phyloP scores from a whole-genome alignment of 768 basidiomycete species.

The Mycena kentingensis region DNA sequence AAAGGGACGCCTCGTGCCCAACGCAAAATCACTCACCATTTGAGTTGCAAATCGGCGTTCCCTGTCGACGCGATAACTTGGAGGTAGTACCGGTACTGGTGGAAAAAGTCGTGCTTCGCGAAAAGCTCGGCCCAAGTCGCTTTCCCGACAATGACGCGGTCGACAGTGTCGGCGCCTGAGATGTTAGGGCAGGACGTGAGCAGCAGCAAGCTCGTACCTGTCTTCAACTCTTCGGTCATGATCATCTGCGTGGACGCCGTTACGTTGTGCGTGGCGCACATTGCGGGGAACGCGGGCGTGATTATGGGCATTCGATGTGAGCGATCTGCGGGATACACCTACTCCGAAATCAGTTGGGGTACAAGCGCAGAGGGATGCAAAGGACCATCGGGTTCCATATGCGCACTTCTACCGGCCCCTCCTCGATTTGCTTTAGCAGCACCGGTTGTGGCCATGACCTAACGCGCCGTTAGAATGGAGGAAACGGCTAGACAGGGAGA shows the following conservation, averaged over 20 bases:
- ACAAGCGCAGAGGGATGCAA: background rate
- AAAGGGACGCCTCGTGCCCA: background rate
- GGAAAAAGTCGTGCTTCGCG: constrained; percentile 93
- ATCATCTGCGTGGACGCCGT: constrained; percentile 93
- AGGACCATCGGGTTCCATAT: constrained; percentile 96
- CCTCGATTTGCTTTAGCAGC: constrained; percentile 92
- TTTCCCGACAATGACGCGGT: constrained; percentile 80
- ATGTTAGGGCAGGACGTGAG: background rate
- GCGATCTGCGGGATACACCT: constrained; percentile 89
- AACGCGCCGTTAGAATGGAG: constrained; percentile 13
- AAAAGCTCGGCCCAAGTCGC: constrained; percentile 92
- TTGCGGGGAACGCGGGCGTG: constrained; percentile 96
- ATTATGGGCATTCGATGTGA: constrained; percentile 99
- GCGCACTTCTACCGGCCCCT: constrained; percentile 87
- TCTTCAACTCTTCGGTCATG: constrained; percentile 59
- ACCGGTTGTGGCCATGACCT: constrained; percentile 99
- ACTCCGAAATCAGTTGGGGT: constrained; percentile 1
- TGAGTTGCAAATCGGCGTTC: constrained; percentile 76
- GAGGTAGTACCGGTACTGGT: constrained; percentile 92
- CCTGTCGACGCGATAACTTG: constrained; percentile 92
- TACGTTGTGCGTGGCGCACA: constrained; percentile 99
- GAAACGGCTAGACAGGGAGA: background rate
- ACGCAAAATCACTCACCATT: constrained; percentile 66
- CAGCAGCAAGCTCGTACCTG: background rate
- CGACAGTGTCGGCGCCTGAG: constrained; percentile 87